Evolutionary conservation across 208 protist species (phyloP).

Genomic region (Zelonia costaricensis): DNA sequence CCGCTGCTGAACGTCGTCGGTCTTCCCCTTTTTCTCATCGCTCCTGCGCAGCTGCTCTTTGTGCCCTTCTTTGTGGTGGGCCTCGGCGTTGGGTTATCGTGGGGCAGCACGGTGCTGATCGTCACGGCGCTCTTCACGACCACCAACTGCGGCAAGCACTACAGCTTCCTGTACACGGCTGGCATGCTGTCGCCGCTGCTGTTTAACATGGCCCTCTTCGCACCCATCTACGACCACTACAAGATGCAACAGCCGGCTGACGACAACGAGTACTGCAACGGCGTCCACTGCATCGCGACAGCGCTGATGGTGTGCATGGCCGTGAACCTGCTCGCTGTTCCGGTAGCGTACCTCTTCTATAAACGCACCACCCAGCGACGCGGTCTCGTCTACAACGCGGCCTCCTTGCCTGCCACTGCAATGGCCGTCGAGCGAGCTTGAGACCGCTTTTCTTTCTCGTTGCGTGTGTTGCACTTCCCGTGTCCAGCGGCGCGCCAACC

Average conservation of each 20-base stretch:
- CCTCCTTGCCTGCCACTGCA: too few species aligned
- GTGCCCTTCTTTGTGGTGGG: slow-evolving; percentile 77
- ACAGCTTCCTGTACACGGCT: slow-evolving; percentile 81
- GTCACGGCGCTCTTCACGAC: slow-evolving; percentile 63
- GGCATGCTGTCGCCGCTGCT: slow-evolving; percentile 79
- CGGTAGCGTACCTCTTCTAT: slow-evolving; percentile 41
- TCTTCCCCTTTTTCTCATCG: slow-evolving; percentile 57
- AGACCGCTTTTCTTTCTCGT: too few species aligned
- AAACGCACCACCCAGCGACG: slow-evolving; percentile 28
- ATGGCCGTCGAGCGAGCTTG: too few species aligned
- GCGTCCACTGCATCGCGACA: slow-evolving; percentile 52
- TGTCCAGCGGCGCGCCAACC: too few species aligned
- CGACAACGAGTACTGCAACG: slow-evolving; percentile 40
- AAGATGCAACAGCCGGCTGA: slow-evolving; percentile 36
- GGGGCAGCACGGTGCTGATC: slow-evolving; percentile 76
- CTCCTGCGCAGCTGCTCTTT: slow-evolving; percentile 36
- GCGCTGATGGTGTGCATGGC: slow-evolving; percentile 54
- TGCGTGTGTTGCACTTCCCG: too few species aligned
- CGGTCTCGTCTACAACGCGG: slow-evolving; percentile 23
- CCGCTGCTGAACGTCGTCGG: slow-evolving; percentile 68
- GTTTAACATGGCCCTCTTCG: slow-evolving; percentile 81
- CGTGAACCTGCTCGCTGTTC: slow-evolving; percentile 53
- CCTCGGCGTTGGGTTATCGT: slow-evolving; percentile 74
- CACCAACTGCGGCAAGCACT: slow-evolving; percentile 79
- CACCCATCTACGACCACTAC: slow-evolving; percentile 72